Base-by-base conservation (phyloP, 225 moss, liverwort and hornwort genomes). In the Pleurozium schreberi region DNA sequence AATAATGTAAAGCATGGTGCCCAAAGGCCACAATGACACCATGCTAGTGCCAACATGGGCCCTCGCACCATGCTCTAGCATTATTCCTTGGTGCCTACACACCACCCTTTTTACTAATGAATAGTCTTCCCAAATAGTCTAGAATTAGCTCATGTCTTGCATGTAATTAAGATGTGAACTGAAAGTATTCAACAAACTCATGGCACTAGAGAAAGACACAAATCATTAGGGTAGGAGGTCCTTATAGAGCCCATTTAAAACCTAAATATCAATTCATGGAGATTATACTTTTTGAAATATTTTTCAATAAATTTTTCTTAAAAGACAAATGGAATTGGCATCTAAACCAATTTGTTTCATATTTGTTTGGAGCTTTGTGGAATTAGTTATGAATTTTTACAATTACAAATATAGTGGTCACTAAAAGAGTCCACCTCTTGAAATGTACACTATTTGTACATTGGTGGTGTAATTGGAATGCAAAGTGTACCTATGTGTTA, bases 1-100 rank as follows among this genome's bases (percentile, higher is more conserved):
- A 50, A 33, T 4, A 75, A 0, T 33, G 0, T 33, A 20, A 0
- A 12, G 50, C 1, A 50, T 17, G 1, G 7, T 49, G 7, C 6
- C 31, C 7, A 31, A 18, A 2, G 11, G 2, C 2, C 9, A 20
- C 12, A 47, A 18, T 74, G 47, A 6, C 4, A 74, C 9, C 1
- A 30, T 30, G 5, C 5, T 26, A 15, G 40, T 74, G 47, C 45
- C 10, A 47, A 67, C 12, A 67, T 67, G 21, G 11, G 12, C 67
- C 4, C 6, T 67, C 2, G 23, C 12, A 25, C 22, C 0, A 42
- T 40, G 25, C 42, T 42, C 8, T 25, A 25, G 14, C 8, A 26
- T 8, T 17, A 30, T 30, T 18, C 3, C 0, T 27, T 43, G 1
- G 15, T 71, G 28, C 17, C 2, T 0, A 45, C 0, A 73, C 2